Conservation (phyloP, 108 stramenopile genomes). For the Cyclotella cryptica region DNA sequence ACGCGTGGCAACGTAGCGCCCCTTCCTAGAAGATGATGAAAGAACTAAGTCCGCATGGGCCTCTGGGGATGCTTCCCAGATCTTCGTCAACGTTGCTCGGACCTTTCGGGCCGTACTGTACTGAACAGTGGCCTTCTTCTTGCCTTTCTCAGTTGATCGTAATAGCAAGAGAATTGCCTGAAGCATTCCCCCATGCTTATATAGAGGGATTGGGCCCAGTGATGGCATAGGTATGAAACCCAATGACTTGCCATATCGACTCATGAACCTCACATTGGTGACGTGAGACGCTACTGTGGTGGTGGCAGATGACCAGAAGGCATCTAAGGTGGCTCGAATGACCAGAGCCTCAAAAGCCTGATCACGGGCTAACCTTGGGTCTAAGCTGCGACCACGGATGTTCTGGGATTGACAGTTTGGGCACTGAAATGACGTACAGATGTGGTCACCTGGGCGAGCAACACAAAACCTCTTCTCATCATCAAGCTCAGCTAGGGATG, state of each 20-base stretch:
- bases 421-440: not conserved
- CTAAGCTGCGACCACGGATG: not conserved
- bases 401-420: constrained; percentile 32
- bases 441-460: constrained; percentile 14
- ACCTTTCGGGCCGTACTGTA: constrained; percentile 19
- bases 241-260: constrained; percentile 8
- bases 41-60: constrained; percentile 13
- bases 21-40: not conserved
- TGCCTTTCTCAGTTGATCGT: constrained; percentile 16
- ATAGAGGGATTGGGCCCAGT: constrained; percentile 19
- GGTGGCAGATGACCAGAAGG: constrained; percentile 22
- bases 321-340: constrained; percentile 27
- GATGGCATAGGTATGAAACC: constrained; percentile 8
- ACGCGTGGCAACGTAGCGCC: constrained; percentile 17
- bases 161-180: constrained; percentile 14
- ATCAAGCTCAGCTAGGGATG: constrained; percentile 5
- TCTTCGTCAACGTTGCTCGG: constrained; percentile 2
- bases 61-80: constrained; percentile 26
- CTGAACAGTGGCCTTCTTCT: not conserved
- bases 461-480: constrained; percentile 2
- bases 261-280: constrained; percentile 22
- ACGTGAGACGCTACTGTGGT: constrained; percentile 14
- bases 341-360: constrained; percentile 7
- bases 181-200: constrained; percentile 13
- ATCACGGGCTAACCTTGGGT: not conserved